Base-by-base conservation (phyloP, 1,284 basidiomycete genomes). In the Earliella scabrosa region DNA sequence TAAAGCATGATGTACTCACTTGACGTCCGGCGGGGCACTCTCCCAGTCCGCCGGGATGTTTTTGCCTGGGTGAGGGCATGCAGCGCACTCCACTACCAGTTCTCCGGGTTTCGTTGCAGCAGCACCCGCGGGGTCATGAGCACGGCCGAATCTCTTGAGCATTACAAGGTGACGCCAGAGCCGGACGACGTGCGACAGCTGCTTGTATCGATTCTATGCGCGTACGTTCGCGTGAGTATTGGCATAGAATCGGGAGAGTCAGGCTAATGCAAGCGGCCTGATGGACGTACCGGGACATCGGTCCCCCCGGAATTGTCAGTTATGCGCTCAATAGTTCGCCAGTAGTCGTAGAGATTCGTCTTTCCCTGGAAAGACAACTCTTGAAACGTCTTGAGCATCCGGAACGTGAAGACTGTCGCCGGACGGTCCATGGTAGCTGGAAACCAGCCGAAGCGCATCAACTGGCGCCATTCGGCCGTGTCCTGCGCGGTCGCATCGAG, bases 61-160 rank as follows among this genome's bases (percentile, higher is more conserved):
- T 27, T 39, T 38, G 2, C 59, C 68, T 1, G 62, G 63, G 9
- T 69, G 65, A 10, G 71, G 71, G 47, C 69, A 72, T 0, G 68
- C 68, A n/a, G n/a, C n/a, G n/a, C n/a, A n/a, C n/a, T n/a, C n/a
- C n/a, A n/a, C n/a, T n/a, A n/a, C n/a, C n/a, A 62, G 64, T 43
- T 60, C 60, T 0, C 70, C 65, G 3, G 44, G 34, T 1, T 31
- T 16, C 20, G 62, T 66, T 0, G 4, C 58, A 3, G 2, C 43
- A 0, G 63, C 39, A 0, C 64, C 61, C 2, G 23, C 34, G 4
- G 59, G 45, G 45, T 67, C 63, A 36, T 68, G 65, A 4, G 54
- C 64, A 14, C 66, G 46, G 8, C 68, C 66, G 11, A 57, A 50
- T 11, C 61, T 54, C 52, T 71, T 70, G 32, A 68, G 29, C 51